These are phyloP conservation scores for Zizania palustris DNA, from an alignment of 202 grass and related monocot species.

Conservation along the genomic window DNA sequence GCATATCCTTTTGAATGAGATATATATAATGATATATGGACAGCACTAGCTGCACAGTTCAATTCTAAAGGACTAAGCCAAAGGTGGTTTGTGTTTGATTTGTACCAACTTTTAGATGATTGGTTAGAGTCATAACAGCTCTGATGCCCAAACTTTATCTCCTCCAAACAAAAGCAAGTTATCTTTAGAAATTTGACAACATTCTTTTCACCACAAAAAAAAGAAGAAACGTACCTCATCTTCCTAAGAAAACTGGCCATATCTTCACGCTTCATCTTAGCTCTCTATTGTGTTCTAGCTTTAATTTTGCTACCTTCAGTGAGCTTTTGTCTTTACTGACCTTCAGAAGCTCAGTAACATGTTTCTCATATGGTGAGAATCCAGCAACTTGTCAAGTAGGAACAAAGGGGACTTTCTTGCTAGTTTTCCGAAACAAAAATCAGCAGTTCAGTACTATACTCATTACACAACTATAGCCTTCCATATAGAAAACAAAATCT, in stretches of 20 bases:
- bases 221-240: conserved; percentile 61
- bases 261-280: conserved; percentile 79
- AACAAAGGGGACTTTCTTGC: conserved; percentile 52
- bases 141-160: conserved; percentile 35
- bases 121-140: conserved; percentile 34
- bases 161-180: conserved; percentile 37
- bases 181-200: conserved; percentile 25
- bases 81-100: conserved; percentile 31
- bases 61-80: conserved; percentile 24
- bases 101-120: conserved; percentile 32
- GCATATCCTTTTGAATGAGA: background rate
- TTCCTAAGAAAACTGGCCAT: conserved; percentile 70
- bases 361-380: conserved; percentile 62
- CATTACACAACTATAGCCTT: background rate
- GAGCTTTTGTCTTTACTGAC: conserved; percentile 60
- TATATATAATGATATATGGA: background rate
- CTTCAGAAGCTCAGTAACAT: conserved; percentile 56
- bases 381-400: conserved; percentile 60
- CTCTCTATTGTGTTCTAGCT: conserved; percentile 67
- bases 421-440: conserved; percentile 51
- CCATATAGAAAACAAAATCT: background rate
- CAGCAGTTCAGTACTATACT: background rate
- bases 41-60: background rate
- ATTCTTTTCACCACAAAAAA: conserved; percentile 13
- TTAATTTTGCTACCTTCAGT: conserved; percentile 69